Percentiles rank a stretch among this genome's conserved stretches.
Conservation (phyloP, 805 yeast species). For the Pichia occidentalis region DNA sequence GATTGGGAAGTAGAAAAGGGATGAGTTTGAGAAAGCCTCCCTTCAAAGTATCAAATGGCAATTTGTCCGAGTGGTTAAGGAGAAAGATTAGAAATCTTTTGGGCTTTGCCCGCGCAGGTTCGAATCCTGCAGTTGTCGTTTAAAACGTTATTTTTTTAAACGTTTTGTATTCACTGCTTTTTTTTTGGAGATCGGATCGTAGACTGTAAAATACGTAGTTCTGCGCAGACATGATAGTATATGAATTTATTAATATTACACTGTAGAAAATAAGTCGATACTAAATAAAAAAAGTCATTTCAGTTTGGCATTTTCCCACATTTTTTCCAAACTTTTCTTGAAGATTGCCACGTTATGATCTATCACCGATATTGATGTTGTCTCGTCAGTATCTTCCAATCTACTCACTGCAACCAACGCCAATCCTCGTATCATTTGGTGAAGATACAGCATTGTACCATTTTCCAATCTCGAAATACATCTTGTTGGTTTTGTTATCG, state of each 20-base stretch:
- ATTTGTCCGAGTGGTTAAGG: slow-evolving; percentile 3
- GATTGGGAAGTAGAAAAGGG: no score
- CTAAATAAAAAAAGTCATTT: neutral
- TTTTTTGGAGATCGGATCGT: neutral
- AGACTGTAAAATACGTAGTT: neutral
- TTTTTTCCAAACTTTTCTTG: slow-evolving; percentile 65
- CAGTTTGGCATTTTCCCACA: slow-evolving; percentile 48
- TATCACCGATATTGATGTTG: slow-evolving; percentile 53
- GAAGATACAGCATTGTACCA: slow-evolving; percentile 76
- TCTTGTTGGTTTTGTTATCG: slow-evolving; percentile 27
- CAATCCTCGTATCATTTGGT: slow-evolving; percentile 88
- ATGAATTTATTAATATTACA: no score
- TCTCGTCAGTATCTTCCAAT: slow-evolving; percentile 48
- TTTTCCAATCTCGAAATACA: slow-evolving; percentile 73
- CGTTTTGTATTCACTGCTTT: slow-evolving; percentile 4
- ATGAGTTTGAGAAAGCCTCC: no score
- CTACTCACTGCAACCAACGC: slow-evolving; percentile 86
- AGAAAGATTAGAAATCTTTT: neutral
- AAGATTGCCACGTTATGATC: slow-evolving; percentile 86
- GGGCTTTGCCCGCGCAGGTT: slow-evolving; percentile 8
- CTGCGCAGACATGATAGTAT: neutral
- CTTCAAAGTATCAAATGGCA: no score
- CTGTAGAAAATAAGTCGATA: neutral
- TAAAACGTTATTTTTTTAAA: neutral
- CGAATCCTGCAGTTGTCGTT: slow-evolving; percentile 6